phyloP scores from a whole-genome alignment of 768 basidiomycete species.

The Mycena polygramma region DNA sequence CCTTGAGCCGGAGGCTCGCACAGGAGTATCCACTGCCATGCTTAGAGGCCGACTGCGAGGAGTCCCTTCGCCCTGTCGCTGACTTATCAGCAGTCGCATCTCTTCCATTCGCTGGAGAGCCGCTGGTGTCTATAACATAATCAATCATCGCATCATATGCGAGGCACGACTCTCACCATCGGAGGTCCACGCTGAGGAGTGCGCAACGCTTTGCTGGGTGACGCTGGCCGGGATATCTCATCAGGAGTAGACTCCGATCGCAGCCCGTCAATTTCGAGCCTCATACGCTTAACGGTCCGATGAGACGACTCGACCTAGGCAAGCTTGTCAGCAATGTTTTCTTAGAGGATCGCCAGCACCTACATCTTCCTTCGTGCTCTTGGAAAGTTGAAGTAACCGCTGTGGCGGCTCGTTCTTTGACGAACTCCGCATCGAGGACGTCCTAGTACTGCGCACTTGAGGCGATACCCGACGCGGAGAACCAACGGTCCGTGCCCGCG shows the following conservation, averaged over 20 bases:
- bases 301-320: slow-evolving; percentile 78
- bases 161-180: slow-evolving; percentile 51
- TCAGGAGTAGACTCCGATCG: slow-evolving; percentile 49
- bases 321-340: slow-evolving; percentile 5
- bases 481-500: slow-evolving; percentile 57
- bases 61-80: slow-evolving; percentile 66
- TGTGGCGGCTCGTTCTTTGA: slow-evolving; percentile 56
- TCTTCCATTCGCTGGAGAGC: slow-evolving; percentile 87
- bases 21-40: slow-evolving; percentile 50
- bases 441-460: slow-evolving; percentile 58
- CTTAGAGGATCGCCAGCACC: slow-evolving; percentile 39
- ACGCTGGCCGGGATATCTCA: slow-evolving; percentile 59
- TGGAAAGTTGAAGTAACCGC: slow-evolving; percentile 61
- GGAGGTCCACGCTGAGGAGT: slow-evolving; percentile 60
- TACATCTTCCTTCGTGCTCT: slow-evolving; percentile 78
- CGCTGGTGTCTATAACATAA: slow-evolving; percentile 68
- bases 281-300: slow-evolving; percentile 81
- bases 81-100: slow-evolving; percentile 81
- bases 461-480: slow-evolving; percentile 71
- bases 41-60: slow-evolving; percentile 63
- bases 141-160: slow-evolving; percentile 11
- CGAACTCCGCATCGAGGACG: slow-evolving; percentile 43
- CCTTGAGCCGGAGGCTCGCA: slow-evolving; percentile 40
- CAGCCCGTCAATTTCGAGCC: slow-evolving; percentile 71
- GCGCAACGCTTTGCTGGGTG: slow-evolving; percentile 69